A percentile compares a stretch with the other conserved stretches of the same genome.
Evolutionary conservation across 108 stramenopile genomes (phyloP).

Genomic region (Tribonema minus): DNA sequence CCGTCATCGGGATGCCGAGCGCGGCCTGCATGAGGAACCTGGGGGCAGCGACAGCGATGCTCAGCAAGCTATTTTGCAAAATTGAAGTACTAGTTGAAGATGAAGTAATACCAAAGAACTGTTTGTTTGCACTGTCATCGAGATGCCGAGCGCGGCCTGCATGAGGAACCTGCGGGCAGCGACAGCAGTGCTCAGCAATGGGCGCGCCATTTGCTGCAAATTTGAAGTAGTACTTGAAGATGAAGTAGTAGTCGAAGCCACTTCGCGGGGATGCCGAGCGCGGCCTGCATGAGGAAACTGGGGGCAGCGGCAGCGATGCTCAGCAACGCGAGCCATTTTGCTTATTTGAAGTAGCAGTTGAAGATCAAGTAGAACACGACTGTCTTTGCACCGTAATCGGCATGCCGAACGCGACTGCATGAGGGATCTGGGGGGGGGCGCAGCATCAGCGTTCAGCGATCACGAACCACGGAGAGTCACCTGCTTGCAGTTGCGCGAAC

Average conservation of each 20-base stretch:
- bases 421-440: slow-evolving; percentile 61
- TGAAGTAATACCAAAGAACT: neutral
- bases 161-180: slow-evolving; percentile 71
- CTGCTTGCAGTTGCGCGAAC: too few species aligned
- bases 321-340: neutral
- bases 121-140: slow-evolving; percentile 95
- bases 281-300: slow-evolving; percentile 92
- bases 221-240: too few species aligned
- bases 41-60: neutral
- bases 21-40: slow-evolving; percentile 94
- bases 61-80: neutral
- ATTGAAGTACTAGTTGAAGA: neutral
- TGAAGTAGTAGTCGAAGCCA: too few species aligned
- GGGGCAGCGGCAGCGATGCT: neutral
- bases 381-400: slow-evolving; percentile 96
- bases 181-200: too few species aligned
- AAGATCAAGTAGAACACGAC: neutral
- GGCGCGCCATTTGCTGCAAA: too few species aligned
- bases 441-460: too few species aligned
- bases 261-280: slow-evolving; percentile 90
- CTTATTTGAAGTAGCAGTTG: neutral
- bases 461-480: too few species aligned
- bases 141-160: slow-evolving; percentile 93
- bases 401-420: slow-evolving; percentile 94
- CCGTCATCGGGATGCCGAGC: slow-evolving; percentile 91